phyloP scores from a whole-genome alignment of 306 rosid genomes.

The Quercus suber region DNA sequence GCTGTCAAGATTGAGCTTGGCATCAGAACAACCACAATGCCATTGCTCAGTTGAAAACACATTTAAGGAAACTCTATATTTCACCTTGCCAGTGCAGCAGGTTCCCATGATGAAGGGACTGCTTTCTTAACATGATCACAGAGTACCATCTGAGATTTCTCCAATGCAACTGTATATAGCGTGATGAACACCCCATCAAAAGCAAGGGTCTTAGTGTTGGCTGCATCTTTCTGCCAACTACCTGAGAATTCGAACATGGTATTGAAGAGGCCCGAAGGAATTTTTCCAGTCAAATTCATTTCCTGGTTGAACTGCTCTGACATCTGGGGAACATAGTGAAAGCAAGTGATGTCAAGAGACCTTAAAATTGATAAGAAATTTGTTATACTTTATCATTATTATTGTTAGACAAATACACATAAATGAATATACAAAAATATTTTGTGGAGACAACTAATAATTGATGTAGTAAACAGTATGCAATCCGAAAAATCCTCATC shows the following conservation, averaged over 20 bases:
- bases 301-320: conserved; percentile 99
- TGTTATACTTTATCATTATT: background rate
- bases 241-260: conserved; percentile 91
- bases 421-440: background rate
- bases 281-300: conserved; percentile 79
- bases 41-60: conserved; percentile 5
- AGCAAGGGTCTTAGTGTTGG: conserved; percentile 83
- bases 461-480: background rate
- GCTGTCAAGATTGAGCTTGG: conserved; percentile 1
- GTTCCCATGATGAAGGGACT: conserved; percentile 93
- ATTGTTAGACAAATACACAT: background rate
- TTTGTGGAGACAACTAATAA: background rate
- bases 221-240: conserved; percentile 98
- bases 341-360: background rate
- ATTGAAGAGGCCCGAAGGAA: conserved; percentile 97
- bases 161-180: conserved; percentile 86
- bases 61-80: conserved; percentile 15
- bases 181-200: conserved; percentile 94
- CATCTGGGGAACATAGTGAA: conserved; percentile 59
- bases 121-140: conserved; percentile 68
- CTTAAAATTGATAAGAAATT: background rate
- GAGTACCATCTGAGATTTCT: conserved; percentile 84
- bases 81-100: conserved; percentile 90
- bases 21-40: background rate
- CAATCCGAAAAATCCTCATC: background rate